These are phyloP conservation scores for Ophiostoma angusticollis DNA, from an alignment of 2,329 filamentous ascomycete genomes.

Conservation along the genomic window DNA sequence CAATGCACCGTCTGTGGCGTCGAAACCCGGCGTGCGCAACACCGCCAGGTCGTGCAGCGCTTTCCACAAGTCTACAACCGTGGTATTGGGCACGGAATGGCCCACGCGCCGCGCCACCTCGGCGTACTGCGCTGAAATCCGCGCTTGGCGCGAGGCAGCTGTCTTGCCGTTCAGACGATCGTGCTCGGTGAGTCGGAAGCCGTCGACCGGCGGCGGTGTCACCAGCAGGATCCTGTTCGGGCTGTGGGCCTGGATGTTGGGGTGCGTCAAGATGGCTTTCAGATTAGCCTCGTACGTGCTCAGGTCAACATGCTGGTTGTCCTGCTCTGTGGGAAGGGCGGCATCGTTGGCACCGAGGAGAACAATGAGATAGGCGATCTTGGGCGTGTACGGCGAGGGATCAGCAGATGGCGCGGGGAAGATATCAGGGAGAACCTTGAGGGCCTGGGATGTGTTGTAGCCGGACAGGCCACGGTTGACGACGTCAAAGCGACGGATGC, in stretches of 20 bases:
- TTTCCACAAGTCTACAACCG: conserved; percentile 68
- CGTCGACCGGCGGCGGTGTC: conserved; percentile 71
- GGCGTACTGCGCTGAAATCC: conserved; percentile 43
- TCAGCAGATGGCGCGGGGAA: conserved; percentile 45
- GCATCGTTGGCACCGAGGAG: conserved; percentile 91
- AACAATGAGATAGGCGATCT: conserved; percentile 56
- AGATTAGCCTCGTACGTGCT: conserved; percentile 63
- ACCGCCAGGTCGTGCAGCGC: conserved; percentile 61
- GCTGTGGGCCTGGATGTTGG: conserved; percentile 53
- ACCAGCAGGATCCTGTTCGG: conserved; percentile 67
- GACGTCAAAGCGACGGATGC: conserved; percentile 67
- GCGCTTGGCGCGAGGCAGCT: conserved; percentile 30
- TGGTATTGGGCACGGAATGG: conserved; percentile 50
- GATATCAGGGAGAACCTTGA: conserved; percentile 55
- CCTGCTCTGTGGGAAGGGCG: conserved; percentile 47
- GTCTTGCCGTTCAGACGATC: conserved; percentile 34
- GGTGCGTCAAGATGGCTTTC: conserved; percentile 57
- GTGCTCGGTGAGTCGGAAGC: conserved; percentile 47
- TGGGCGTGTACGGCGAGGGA: conserved; percentile 35
- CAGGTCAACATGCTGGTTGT: conserved; percentile 66
- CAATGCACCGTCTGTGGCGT: conserved; percentile 30
- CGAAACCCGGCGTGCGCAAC: conserved; percentile 43
- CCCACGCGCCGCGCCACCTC: conserved; percentile 53
- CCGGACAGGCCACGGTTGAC: conserved; percentile 80
- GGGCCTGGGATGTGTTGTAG: conserved; percentile 67